phyloP scores from a whole-genome alignment of 352 stramenopile species.

The Phytophthora cactorum region DNA sequence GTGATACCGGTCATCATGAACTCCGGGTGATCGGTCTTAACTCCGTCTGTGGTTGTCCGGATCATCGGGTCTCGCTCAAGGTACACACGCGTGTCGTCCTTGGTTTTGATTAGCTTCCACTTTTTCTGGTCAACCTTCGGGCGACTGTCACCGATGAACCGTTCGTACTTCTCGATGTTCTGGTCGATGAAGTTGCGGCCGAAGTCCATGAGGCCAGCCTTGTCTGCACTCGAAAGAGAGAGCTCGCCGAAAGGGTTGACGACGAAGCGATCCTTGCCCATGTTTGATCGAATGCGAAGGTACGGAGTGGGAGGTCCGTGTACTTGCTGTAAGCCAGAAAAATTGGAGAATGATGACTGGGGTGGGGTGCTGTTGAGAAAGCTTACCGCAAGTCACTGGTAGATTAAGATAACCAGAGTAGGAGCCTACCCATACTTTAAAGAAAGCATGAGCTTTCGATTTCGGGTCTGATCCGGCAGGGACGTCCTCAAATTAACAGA shows the following conservation, averaged over 20 bases:
- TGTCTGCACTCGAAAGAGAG: slow-evolving; percentile 23
- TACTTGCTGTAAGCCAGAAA: too few relatives aligned
- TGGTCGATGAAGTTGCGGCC: slow-evolving; percentile 35
- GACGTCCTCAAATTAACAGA: too few relatives aligned
- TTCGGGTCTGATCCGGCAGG: too few relatives aligned
- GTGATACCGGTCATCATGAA: slow-evolving; percentile 43
- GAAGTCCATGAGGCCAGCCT: slow-evolving; percentile 28
- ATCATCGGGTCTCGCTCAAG: slow-evolving; percentile 30
- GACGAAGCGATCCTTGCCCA: slow-evolving; percentile 42
- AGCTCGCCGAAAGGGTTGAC: slow-evolving; percentile 37
- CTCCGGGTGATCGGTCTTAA: slow-evolving; percentile 19
- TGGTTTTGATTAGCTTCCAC: slow-evolving; percentile 46
- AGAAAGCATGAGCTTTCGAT: too few relatives aligned
- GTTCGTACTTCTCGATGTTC: slow-evolving; percentile 49
- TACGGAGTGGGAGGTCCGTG: too few relatives aligned
- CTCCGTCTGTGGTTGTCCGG: slow-evolving; percentile 1
- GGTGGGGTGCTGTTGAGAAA: too few relatives aligned
- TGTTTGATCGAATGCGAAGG: slow-evolving; percentile 3
- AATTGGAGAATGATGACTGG: too few relatives aligned
- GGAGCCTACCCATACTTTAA: too few relatives aligned
- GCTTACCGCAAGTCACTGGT: too few relatives aligned
- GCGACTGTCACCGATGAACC: slow-evolving; percentile 21
- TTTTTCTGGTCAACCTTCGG: slow-evolving; percentile 38
- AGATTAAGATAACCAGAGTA: too few relatives aligned
- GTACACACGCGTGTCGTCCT: slow-evolving; percentile 35